Conservation (phyloP, 306 rosid genomes). For the Prinsepia uniflora region DNA sequence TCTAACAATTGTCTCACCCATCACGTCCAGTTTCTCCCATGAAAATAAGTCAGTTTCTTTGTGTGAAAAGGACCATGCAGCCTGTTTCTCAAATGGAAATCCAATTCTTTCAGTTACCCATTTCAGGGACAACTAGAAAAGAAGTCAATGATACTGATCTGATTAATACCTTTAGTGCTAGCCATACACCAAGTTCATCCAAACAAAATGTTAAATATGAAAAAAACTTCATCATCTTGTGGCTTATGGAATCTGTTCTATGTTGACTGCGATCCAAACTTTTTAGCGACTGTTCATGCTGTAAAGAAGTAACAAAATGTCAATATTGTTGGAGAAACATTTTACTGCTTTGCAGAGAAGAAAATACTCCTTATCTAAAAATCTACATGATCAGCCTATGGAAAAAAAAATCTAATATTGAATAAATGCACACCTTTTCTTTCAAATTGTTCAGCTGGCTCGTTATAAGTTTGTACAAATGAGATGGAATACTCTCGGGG, state of each 20-base stretch:
- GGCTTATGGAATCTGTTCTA: slow-evolving; percentile 33
- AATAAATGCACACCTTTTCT: slow-evolving; percentile 43
- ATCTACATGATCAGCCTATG: neutral
- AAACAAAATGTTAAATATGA: slow-evolving; percentile 46
- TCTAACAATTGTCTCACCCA: slow-evolving; percentile 49
- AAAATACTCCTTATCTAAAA: neutral
- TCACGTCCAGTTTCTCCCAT: slow-evolving; percentile 37
- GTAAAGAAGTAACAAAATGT: slow-evolving; percentile 31
- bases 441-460: slow-evolving; percentile 30
- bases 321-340: slow-evolving; percentile 28
- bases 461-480: slow-evolving; percentile 26
- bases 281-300: slow-evolving; percentile 43
- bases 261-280: slow-evolving; percentile 38
- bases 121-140: slow-evolving; percentile 23
- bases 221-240: slow-evolving; percentile 42
- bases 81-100: slow-evolving; percentile 42
- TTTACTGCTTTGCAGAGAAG: slow-evolving; percentile 10
- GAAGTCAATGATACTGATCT: neutral
- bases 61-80: slow-evolving; percentile 51
- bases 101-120: slow-evolving; percentile 19
- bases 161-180: slow-evolving; percentile 61
- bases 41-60: slow-evolving; percentile 36
- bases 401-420: neutral
- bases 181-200: slow-evolving; percentile 74
- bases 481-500: slow-evolving; percentile 27